A percentile compares a stretch with the other conserved stretches of the same genome.
Conservation (phyloP, 139 green algal species). For the Chlorella sp. region DNA sequence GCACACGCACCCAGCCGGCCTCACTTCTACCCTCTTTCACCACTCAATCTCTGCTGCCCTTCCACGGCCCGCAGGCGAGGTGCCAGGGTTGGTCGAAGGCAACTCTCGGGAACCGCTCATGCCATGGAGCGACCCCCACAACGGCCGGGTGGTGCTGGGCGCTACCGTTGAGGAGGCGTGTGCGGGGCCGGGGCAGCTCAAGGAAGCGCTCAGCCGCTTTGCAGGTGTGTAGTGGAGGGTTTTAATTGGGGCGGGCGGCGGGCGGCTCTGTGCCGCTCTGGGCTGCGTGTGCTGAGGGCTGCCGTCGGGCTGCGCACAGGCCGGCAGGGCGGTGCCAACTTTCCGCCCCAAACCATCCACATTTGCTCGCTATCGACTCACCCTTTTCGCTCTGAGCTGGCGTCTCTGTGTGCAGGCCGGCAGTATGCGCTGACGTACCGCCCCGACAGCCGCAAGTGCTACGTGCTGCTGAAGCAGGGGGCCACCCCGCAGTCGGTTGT, state of each 20-base stretch:
- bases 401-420: too few relatives aligned
- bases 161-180: constrained; percentile 78
- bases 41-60: background rate
- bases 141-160: constrained; percentile 68
- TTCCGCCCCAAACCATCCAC: too few relatives aligned
- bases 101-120: constrained; percentile 82
- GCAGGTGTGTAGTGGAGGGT: background rate
- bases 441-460: constrained; percentile 62
- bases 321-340: too few relatives aligned
- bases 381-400: too few relatives aligned
- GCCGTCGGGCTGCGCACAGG: too few relatives aligned
- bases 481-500: constrained; percentile 52
- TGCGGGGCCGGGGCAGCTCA: constrained; percentile 58
- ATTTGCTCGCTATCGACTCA: too few relatives aligned
- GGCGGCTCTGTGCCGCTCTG: too few relatives aligned
- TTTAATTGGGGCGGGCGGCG: too few relatives aligned
- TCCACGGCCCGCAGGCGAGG: constrained; percentile 21
- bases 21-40: background rate
- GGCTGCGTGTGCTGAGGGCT: too few relatives aligned
- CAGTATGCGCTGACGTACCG: constrained; percentile 70
- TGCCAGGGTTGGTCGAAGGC: constrained; percentile 70
- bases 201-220: constrained; percentile 28
- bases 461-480: constrained; percentile 79
- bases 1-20: too few relatives aligned
- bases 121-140: constrained; percentile 64